Evolutionary conservation across 2,329 filamentous ascomycete species (phyloP).

Genomic region (Beauveria sp.): DNA sequence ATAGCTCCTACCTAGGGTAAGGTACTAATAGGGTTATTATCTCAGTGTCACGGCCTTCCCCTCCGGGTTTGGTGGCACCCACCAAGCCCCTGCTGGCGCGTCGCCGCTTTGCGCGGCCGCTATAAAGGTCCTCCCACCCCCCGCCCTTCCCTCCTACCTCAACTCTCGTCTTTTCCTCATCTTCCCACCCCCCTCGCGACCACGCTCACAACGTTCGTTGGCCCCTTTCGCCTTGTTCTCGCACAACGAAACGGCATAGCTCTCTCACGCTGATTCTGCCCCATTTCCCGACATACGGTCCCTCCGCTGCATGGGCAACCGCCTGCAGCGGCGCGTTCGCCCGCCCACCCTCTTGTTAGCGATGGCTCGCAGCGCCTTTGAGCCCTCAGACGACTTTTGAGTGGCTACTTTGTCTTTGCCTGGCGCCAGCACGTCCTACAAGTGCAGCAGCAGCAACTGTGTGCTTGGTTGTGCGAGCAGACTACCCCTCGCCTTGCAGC

Average conservation of each 20-base stretch:
- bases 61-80: slow-evolving; percentile 9
- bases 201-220: background rate
- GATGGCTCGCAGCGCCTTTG: background rate
- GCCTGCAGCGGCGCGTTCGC: background rate
- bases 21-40: too few relatives aligned
- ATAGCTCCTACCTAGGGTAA: too few relatives aligned
- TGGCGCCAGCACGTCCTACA: background rate
- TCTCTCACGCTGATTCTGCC: background rate
- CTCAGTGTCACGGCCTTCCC: background rate
- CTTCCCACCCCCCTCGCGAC: background rate
- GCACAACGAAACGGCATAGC: background rate
- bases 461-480: background rate
- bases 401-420: background rate
- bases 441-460: background rate
- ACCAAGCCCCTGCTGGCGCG: background rate
- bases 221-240: background rate
- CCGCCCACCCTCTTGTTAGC: background rate
- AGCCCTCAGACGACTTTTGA: background rate
- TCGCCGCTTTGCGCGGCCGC: slow-evolving; percentile 5
- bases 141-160: background rate
- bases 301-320: background rate
- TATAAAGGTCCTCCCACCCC: background rate
- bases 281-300: background rate
- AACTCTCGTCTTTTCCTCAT: background rate
- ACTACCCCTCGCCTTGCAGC: background rate